Evolutionary conservation across 1,284 basidiomycete genomes (phyloP).

Genomic region (Fomitiporia mediterranea): DNA sequence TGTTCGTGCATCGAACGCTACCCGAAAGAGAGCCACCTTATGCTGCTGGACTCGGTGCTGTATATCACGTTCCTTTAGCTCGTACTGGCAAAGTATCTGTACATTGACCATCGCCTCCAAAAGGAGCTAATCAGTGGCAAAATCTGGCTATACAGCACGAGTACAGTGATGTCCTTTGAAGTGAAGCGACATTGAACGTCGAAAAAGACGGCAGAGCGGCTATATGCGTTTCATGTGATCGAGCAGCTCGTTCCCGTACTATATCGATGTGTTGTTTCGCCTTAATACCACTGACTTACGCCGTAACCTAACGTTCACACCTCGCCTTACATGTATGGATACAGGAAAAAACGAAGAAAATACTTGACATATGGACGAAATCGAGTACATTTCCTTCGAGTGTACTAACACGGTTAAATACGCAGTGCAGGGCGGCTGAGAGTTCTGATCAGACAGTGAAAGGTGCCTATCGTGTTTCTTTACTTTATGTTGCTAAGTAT

Average conservation of each 20-base stretch:
- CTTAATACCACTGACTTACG: background rate
- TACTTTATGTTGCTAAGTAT: slow-evolving; percentile 72
- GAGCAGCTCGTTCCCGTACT: slow-evolving; percentile 5
- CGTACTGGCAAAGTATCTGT: slow-evolving; percentile 7
- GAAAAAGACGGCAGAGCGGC: background rate
- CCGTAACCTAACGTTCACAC: slow-evolving; percentile 12
- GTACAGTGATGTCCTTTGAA: background rate
- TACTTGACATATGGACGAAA: slow-evolving; percentile 93
- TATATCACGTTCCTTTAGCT: slow-evolving; percentile 13
- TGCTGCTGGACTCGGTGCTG: slow-evolving; percentile 4
- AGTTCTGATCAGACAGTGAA: slow-evolving; percentile 39
- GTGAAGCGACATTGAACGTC: slow-evolving; percentile 8
- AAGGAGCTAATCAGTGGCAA: background rate
- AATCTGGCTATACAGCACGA: background rate
- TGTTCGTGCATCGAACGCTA: slow-evolving; percentile 10
- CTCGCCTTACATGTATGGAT: slow-evolving; percentile 23
- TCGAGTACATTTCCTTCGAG: slow-evolving; percentile 76
- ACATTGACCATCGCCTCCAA: slow-evolving; percentile 1
- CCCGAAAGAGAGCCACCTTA: slow-evolving; percentile 1
- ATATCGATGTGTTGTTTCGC: slow-evolving; percentile 8
- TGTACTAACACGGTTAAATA: slow-evolving; percentile 62
- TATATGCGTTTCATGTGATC: slow-evolving; percentile 4
- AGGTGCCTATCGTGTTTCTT: slow-evolving; percentile 74
- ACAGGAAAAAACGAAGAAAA: slow-evolving; percentile 93
- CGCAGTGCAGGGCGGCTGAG: slow-evolving; percentile 49